These are phyloP conservation scores for Calonectria pteridis DNA, from an alignment of 2,329 filamentous ascomycete species.

Conservation along the genomic window DNA sequence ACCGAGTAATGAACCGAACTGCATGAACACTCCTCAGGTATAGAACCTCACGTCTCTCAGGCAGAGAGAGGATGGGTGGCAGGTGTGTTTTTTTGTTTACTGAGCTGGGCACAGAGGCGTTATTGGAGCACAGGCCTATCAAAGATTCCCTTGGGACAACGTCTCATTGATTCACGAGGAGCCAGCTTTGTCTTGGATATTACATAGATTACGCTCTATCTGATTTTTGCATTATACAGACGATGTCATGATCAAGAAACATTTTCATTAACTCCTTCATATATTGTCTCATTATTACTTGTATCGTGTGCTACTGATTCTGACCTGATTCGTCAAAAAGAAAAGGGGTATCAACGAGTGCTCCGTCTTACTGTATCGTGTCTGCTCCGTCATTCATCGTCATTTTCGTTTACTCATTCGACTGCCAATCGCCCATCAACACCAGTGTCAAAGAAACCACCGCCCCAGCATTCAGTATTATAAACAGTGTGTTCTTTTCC, in stretches of 20 bases:
- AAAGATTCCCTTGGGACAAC: background rate
- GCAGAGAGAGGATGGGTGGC: constrained; percentile 1
- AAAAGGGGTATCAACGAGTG: constrained; percentile 44
- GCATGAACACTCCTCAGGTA: background rate
- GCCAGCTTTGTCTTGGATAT: background rate
- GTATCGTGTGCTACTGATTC: background rate
- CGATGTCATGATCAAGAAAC: constrained; percentile 26
- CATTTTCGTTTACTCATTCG: background rate
- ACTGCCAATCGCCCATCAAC: constrained; percentile 4
- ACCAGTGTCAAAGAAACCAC: background rate
- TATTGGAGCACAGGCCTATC: constrained; percentile 14
- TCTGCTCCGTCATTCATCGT: constrained; percentile 29
- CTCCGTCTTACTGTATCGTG: constrained; percentile 12
- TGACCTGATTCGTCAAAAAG: background rate
- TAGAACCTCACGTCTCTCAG: background rate
- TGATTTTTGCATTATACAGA: constrained; percentile 20
- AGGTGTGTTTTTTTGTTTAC: background rate
- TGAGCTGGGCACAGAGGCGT: constrained; percentile 16
- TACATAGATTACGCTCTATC: constrained; percentile 5
- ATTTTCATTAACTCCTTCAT: constrained; percentile 1
- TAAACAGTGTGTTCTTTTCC: background rate
- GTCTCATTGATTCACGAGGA: background rate
- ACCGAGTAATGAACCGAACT: constrained; percentile 39
- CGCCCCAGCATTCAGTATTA: constrained; percentile 8
- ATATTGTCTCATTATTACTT: background rate